Base-by-base conservation (phyloP, 2,329 filamentous ascomycete genomes). In the Zarea fungicola region DNA sequence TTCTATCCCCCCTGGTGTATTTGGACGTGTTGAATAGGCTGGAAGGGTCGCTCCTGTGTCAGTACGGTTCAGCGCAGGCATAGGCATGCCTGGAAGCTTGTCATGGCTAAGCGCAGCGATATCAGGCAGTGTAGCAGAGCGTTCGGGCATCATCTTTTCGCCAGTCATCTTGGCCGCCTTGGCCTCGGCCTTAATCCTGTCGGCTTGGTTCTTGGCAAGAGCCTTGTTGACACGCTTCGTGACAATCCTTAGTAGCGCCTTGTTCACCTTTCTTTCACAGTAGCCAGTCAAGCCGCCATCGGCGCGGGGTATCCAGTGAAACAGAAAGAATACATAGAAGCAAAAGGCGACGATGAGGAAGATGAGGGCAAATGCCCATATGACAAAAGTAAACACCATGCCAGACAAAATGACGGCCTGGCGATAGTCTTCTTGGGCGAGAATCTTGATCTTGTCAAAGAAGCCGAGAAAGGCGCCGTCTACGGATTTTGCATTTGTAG, bases 201-300 rank as follows among this genome's bases (percentile, higher is more conserved):
- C 80, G 53, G 74, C 75, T 63, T 86, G 83, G 46, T 93, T 86
- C 58, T 90, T 89, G 44, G 84, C 86, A 22, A 97, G 70, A 0
- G 90, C 92, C 65, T 89, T 91, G 68, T 93, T 89, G 59, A 96
- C 87, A 69, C 93, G 96, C 59, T 75, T 79, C 48, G 83, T 83
- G 4, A 97, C 91, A 56, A 97, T 93, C 57, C 83, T 83, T 61
- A 86, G 86, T 56, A 99, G 76, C 56, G 90, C 78, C 59, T 81
- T 84, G 68, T 95, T 95, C 64, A 96, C 85, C 72, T 97, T 97
- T 39, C 90, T 85, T 53, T 88, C 85, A 64, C 93, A 97, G 70
- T 95, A 99, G 22, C 84, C 83, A 5, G 82, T 81, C 25, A 99
- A 75, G 7, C 87, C 84, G 6, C 89, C 89, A 60, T 96, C 90